Conservation (phyloP, 164 flowering plant genomes). For the Paratinospora sagittata region DNA sequence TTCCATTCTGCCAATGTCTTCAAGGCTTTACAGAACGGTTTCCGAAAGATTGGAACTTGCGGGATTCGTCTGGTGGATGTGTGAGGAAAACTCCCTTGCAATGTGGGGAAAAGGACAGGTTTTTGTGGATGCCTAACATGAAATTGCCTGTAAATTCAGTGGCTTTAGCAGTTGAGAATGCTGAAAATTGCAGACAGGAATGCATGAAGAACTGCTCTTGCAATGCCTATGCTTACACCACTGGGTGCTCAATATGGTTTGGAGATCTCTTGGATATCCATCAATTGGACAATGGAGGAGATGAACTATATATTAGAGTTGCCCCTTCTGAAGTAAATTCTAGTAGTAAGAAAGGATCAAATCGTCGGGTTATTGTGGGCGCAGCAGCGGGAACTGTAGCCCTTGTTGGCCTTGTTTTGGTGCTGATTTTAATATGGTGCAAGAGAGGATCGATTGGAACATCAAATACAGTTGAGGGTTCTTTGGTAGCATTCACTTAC, state of each 20-base stretch:
- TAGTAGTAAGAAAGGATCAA: neutral
- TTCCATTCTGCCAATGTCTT: constrained; percentile 18
- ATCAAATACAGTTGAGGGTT: constrained; percentile 21
- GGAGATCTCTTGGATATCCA: constrained; percentile 21
- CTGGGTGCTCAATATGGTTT: constrained; percentile 25
- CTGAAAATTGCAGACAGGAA: constrained; percentile 18
- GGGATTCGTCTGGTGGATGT: constrained; percentile 24
- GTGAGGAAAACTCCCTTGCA: constrained; percentile 15
- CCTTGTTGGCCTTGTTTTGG: constrained; percentile 14
- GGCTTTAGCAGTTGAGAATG: neutral
- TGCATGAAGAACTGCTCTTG: constrained; percentile 35
- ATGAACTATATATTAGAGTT: constrained; percentile 17
- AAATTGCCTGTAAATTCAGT: constrained; percentile 9
- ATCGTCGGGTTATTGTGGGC: constrained; percentile 16
- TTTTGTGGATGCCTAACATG: constrained; percentile 5
- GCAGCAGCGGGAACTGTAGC: constrained; percentile 9
- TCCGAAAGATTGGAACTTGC: constrained; percentile 16
- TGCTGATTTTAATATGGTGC: constrained; percentile 7
- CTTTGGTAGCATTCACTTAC: constrained; percentile 33
- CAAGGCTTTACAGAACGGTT: constrained; percentile 18
- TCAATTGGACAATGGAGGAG: constrained; percentile 15
- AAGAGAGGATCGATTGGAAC: constrained; percentile 5
- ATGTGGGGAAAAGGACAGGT: constrained; percentile 16
- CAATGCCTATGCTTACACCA: constrained; percentile 24
- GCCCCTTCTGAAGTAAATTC: constrained; percentile 15